A percentile compares a stretch with the other conserved stretches of the same genome.
Conservation (phyloP, 106 monocot species). For the Dendrobium nobile region DNA sequence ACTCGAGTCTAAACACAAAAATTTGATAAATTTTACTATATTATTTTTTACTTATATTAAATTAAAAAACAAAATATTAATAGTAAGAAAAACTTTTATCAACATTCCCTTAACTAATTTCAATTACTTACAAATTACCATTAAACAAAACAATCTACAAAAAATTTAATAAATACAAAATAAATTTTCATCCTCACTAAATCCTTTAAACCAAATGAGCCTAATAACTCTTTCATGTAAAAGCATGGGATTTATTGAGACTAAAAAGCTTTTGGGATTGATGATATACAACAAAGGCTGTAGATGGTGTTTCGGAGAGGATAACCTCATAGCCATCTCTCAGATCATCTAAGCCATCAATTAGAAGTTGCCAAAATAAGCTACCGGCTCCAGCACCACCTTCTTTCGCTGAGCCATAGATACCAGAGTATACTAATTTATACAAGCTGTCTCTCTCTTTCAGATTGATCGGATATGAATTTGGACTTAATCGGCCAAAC, state of each 20-base stretch:
- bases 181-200: no score
- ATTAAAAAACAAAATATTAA: no score
- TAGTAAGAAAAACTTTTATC: no score
- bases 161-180: no score
- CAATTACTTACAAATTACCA: no score
- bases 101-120: no score
- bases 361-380: constrained; percentile 50
- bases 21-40: no score
- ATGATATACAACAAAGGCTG: constrained; percentile 23
- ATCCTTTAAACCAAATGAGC: no score
- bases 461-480: not conserved
- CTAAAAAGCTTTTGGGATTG: constrained; percentile 21
- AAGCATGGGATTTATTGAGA: constrained; percentile 10
- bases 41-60: no score
- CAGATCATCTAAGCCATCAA: constrained; percentile 38
- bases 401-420: constrained; percentile 21
- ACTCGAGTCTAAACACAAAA: no score
- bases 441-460: constrained; percentile 25
- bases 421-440: constrained; percentile 17
- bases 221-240: not conserved
- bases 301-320: constrained; percentile 29
- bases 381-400: constrained; percentile 33
- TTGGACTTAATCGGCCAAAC: constrained; percentile 17
- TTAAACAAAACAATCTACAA: no score
- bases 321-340: constrained; percentile 55